A percentile compares a stretch with the other conserved stretches of the same genome.
Evolutionary conservation across 2,329 filamentous ascomycete species (phyloP).

Genomic region (Fusarium compactum): DNA sequence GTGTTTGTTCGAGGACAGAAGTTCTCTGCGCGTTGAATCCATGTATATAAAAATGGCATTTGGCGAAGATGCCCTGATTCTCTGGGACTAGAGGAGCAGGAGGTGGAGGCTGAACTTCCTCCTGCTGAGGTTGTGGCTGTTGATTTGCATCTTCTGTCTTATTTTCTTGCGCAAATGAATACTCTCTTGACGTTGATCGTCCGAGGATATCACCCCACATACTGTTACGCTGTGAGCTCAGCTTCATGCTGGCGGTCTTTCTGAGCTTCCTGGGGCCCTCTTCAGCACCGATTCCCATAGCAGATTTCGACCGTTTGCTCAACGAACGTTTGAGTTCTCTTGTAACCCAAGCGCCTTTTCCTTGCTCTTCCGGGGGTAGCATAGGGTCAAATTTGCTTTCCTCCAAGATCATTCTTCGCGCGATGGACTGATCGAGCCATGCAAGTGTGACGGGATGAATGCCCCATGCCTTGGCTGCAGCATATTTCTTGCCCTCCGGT

Average conservation of each 20-base stretch:
- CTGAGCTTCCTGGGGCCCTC: constrained; percentile 83
- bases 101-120: constrained; percentile 17
- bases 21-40: constrained; percentile 68
- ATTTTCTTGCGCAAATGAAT: constrained; percentile 49
- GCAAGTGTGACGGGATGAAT: constrained; percentile 83
- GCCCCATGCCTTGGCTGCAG: constrained; percentile 85
- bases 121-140: constrained; percentile 15
- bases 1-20: constrained; percentile 60
- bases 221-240: constrained; percentile 81
- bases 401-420: constrained; percentile 90
- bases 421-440: constrained; percentile 87
- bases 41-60: constrained; percentile 69
- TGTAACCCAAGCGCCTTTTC: constrained; percentile 78
- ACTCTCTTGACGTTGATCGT: constrained; percentile 51
- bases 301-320: constrained; percentile 71
- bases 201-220: constrained; percentile 93
- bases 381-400: constrained; percentile 86
- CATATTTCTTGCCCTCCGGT: constrained; percentile 89
- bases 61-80: constrained; percentile 62
- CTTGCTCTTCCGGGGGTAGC: constrained; percentile 76
- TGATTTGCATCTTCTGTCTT: constrained; percentile 20
- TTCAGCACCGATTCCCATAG: constrained; percentile 58
- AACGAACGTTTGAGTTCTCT: constrained; percentile 60
- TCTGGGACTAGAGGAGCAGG: constrained; percentile 26
- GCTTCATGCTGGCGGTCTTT: constrained; percentile 85